Base-by-base conservation (phyloP, 139 green algal genomes). In the Volvox africanus region DNA sequence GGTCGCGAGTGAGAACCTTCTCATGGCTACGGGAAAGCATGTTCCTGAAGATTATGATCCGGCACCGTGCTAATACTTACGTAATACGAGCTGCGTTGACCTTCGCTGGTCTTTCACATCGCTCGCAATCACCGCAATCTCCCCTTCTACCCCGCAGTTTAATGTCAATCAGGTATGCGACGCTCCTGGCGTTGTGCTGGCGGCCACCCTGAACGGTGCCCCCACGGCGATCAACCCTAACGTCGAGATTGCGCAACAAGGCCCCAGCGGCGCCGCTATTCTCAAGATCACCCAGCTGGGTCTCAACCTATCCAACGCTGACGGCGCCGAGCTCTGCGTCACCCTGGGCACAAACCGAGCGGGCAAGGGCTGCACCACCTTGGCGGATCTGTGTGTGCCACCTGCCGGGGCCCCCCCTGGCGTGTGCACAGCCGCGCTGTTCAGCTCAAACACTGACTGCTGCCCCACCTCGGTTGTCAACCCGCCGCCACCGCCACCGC, bases 301-400 rank as follows among this genome's bases (percentile, higher is more conserved):
- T 65, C 80, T 86, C 9, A 35, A 65, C 37, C 50, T 69, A 17
- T 22, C 35, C 80, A 65, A 35, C 80, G 30, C 71, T 33, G 20
- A 86, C 11, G 80, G 80, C 80, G 80, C 80, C 22, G 16, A 37
- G 26, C 36, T 86, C 44, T 86, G 80, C 37, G 28, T 86, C 24
- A 67, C 50, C 3, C 37, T 86, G 80, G 22, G 9, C 16, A 32
- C 80, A 20, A 69, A 69, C 44, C n/a, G 44, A 16, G 33, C 17
- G 11, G 44, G 80, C 50, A 2, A 20, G 26, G 80, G 80, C 0
- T 86, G 80, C 50, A 69, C 44, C 80, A 71, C 50, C 50, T 44
- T 86, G 50, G 44, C 69, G 80, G 44, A 86, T 28, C 80, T 86
- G 24, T 86, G 80, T 37, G 80, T 36, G 24, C 80, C 80, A 5